Evolutionary conservation across 1,139 yeast species (phyloP).

Genomic region (Kurtzmaniella natalensis): DNA sequence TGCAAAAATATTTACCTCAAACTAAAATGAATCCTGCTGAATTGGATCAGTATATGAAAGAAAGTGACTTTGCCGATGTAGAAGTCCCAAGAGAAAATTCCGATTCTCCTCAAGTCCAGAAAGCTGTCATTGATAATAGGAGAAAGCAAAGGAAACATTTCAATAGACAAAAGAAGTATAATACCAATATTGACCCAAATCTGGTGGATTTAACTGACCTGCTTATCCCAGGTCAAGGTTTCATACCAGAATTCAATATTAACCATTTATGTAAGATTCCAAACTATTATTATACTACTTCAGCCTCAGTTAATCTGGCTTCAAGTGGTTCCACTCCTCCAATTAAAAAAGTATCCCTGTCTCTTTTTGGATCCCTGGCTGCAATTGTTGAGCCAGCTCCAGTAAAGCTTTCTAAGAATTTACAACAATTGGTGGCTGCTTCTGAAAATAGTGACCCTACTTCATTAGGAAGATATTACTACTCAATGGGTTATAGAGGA

Average conservation of each 20-base stretch:
- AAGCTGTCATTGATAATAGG: constrained; percentile 7
- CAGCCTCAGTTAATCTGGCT: constrained; percentile 8
- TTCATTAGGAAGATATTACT: constrained; percentile 33
- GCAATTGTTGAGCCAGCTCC: background rate
- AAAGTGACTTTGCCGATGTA: constrained; percentile 25
- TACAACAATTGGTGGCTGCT: constrained; percentile 33
- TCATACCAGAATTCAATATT: constrained; percentile 40
- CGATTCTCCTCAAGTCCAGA: background rate
- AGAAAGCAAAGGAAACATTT: constrained; percentile 22
- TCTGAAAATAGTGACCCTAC: constrained; percentile 33
- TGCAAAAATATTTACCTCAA: constrained; percentile 21
- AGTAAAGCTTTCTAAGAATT: constrained; percentile 30
- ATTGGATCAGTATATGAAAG: constrained; percentile 25
- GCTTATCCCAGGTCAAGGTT: constrained; percentile 45
- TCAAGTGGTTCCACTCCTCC: constrained; percentile 4
- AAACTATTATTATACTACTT: constrained; percentile 34
- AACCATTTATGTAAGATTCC: constrained; percentile 42
- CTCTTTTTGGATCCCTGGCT: constrained; percentile 5
- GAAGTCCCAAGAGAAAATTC: constrained; percentile 15
- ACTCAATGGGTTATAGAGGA: constrained; percentile 39
- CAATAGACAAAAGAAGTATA: constrained; percentile 29
- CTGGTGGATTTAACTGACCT: constrained; percentile 36
- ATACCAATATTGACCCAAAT: constrained; percentile 37
- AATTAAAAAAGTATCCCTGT: constrained; percentile 1
- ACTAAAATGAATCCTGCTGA: constrained; percentile 29